These are phyloP conservation scores for Nicotiana otophora DNA, from an alignment of 257 asterid genomes.

Conservation along the genomic window DNA sequence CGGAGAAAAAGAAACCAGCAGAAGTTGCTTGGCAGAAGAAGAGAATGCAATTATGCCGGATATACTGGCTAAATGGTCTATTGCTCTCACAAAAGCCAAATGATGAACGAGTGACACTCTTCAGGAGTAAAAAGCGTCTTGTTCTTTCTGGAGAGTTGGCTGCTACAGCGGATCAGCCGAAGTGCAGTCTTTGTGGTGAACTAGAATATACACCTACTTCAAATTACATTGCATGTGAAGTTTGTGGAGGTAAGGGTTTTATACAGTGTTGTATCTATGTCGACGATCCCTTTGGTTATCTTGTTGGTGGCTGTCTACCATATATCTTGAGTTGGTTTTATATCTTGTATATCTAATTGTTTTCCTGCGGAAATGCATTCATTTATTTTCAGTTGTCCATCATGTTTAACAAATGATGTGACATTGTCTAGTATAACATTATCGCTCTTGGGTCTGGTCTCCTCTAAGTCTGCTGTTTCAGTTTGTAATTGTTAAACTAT, in stretches of 20 bases:
- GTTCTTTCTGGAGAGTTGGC: constrained; percentile 43
- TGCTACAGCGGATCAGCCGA: constrained; percentile 34
- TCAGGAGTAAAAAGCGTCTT: constrained; percentile 50
- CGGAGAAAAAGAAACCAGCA: constrained; percentile 27
- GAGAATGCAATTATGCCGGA: constrained; percentile 44
- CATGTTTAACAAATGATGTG: neutral
- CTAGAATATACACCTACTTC: constrained; percentile 44
- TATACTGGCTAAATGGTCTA: constrained; percentile 85
- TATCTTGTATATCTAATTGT: neutral
- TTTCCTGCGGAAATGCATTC: neutral
- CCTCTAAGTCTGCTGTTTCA: neutral
- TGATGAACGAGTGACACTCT: constrained; percentile 50
- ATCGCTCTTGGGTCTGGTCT: neutral
- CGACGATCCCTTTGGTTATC: neutral
- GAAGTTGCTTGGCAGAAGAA: constrained; percentile 42
- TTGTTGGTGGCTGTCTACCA: constrained; percentile 10
- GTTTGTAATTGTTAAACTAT: neutral
- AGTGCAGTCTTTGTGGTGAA: constrained; percentile 73
- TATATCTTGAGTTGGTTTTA: neutral
- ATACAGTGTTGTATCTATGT: neutral
- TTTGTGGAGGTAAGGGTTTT: constrained; percentile 68
- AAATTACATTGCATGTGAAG: constrained; percentile 70
- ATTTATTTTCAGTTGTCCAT: neutral
- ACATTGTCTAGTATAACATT: neutral
- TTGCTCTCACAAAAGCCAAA: constrained; percentile 52